phyloP scores from a whole-genome alignment of 495 filamentous ascomycete species.

The Filosporella fistucella region DNA sequence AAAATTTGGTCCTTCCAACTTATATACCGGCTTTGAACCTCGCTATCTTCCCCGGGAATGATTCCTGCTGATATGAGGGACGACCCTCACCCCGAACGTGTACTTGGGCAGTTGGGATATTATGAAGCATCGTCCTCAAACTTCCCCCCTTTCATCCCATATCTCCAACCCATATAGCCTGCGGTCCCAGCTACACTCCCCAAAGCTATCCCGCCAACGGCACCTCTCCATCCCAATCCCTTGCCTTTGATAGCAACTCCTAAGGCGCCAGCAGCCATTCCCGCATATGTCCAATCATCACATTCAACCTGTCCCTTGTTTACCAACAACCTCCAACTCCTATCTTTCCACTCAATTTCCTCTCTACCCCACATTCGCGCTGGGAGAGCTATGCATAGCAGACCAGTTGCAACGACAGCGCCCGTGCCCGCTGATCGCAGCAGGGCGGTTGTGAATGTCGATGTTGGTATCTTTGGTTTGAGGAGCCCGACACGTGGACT shows the following conservation, averaged over 20 bases:
- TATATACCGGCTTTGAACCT: no score
- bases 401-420: constrained; percentile 24
- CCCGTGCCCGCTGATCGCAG: constrained; percentile 33
- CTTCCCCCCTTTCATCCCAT: constrained; percentile 30
- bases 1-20: no score
- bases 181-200: constrained; percentile 35
- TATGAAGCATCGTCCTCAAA: constrained; percentile 14
- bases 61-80: no score
- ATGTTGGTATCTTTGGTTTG: not conserved
- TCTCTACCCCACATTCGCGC: constrained; percentile 48
- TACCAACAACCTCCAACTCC: constrained; percentile 52
- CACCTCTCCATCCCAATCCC: constrained; percentile 27
- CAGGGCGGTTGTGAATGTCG: constrained; percentile 19
- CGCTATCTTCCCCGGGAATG: no score
- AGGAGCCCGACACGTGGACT: not conserved
- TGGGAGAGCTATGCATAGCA: constrained; percentile 30
- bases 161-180: constrained; percentile 34
- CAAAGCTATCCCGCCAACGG: constrained; percentile 32
- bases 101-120: no score
- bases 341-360: constrained; percentile 59
- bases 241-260: constrained; percentile 19
- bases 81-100: no score
- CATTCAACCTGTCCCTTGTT: constrained; percentile 46
- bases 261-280: constrained; percentile 28
- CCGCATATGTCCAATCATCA: constrained; percentile 41